Conservation (phyloP, 1,284 basidiomycete genomes). For the Sporisorium scitamineum region DNA sequence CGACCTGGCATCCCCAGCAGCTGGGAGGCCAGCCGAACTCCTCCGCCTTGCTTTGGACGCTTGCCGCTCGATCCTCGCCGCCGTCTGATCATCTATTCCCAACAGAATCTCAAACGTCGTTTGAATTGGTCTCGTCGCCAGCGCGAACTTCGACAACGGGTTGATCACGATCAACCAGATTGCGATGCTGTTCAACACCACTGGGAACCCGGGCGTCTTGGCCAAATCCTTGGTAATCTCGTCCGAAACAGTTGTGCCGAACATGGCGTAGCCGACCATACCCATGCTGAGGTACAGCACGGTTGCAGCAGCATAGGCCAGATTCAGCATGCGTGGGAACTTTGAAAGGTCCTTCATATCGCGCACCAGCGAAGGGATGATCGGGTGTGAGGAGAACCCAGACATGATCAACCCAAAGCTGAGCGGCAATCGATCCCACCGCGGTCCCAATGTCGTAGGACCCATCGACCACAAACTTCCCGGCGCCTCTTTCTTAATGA, state of each 20-base stretch:
- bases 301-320: constrained; percentile 87
- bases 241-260: constrained; percentile 71
- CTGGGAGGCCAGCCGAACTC: constrained; percentile 8
- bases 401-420: constrained; percentile 93
- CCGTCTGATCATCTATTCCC: constrained; percentile 54
- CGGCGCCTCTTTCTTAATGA: constrained; percentile 81
- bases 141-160: constrained; percentile 81
- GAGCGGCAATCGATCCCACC: constrained; percentile 72
- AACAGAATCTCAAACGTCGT: constrained; percentile 64
- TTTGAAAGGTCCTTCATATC: constrained; percentile 88
- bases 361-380: constrained; percentile 86
- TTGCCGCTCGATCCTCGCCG: constrained; percentile 17
- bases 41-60: constrained; percentile 10
- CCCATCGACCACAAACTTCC: constrained; percentile 85
- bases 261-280: constrained; percentile 87
- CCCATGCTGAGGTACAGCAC: constrained; percentile 83
- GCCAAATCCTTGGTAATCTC: constrained; percentile 91
- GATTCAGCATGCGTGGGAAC: constrained; percentile 85
- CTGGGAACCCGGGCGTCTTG: constrained; percentile 80
- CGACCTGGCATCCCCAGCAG: not conserved
- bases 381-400: constrained; percentile 95
- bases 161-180: constrained; percentile 91
- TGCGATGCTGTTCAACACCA: constrained; percentile 79
- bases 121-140: constrained; percentile 79
- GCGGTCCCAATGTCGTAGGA: constrained; percentile 77